Evolutionary conservation across 495 filamentous ascomycete species (phyloP).

Genomic region (Penicillium dipodomyicola): DNA sequence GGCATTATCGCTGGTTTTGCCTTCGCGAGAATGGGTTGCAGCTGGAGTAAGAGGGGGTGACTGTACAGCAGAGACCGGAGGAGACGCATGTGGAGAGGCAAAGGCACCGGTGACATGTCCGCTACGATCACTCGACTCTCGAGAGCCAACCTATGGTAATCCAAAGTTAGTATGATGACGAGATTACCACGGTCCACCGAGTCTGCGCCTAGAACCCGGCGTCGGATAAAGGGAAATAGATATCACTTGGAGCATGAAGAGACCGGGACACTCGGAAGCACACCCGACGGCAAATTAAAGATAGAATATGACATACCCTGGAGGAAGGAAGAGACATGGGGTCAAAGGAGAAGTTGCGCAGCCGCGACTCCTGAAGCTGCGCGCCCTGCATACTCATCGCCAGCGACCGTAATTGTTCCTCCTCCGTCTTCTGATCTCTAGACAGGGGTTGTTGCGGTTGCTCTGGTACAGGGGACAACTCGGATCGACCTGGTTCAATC

Average conservation of each 20-base stretch:
- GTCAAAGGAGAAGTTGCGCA: constrained; percentile 83
- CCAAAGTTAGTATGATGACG: constrained; percentile 16
- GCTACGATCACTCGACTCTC: constrained; percentile 47
- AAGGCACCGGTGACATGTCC: constrained; percentile 39
- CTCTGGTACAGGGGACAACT: constrained; percentile 34
- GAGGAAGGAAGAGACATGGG: constrained; percentile 83
- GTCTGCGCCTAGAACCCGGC: background rate
- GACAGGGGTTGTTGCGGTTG: constrained; percentile 7
- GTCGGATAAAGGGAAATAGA: background rate
- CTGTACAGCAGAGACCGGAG: constrained; percentile 63
- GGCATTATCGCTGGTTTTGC: constrained; percentile 30
- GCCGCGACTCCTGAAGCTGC: constrained; percentile 74
- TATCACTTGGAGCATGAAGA: background rate
- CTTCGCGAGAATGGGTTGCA: constrained; percentile 60
- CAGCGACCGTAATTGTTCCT: constrained; percentile 68
- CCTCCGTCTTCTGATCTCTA: constrained; percentile 34
- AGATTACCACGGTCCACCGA: constrained; percentile 6
- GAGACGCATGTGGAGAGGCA: constrained; percentile 47
- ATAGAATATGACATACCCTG: constrained; percentile 59
- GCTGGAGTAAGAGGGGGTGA: constrained; percentile 90
- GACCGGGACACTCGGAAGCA: background rate
- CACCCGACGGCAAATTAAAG: background rate
- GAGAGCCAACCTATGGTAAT: constrained; percentile 43
- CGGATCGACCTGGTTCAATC: constrained; percentile 54
- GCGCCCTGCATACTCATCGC: constrained; percentile 69